Conservation (phyloP, 148 eudicot species). For the Bassia scoparia region DNA sequence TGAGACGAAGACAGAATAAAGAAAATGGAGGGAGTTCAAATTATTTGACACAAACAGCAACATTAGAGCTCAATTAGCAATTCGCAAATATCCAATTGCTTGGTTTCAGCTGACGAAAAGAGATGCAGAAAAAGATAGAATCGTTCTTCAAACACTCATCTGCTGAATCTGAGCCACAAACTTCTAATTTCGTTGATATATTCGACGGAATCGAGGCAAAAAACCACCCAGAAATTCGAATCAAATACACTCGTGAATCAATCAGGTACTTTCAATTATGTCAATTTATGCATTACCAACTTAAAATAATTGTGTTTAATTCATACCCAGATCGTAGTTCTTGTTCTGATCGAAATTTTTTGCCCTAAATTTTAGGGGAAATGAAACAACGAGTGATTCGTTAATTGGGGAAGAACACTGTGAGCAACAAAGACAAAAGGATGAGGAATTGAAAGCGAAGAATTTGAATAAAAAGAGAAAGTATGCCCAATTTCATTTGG, state of each 20-base stretch:
- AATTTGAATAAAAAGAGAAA: conserved; percentile 68
- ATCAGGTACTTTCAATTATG: conserved; percentile 22
- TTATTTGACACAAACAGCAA: neutral
- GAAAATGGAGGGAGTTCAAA: neutral
- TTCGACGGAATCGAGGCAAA: conserved; percentile 21
- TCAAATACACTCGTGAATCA: conserved; percentile 51
- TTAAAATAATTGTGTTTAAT: neutral
- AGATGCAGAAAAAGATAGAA: conserved; percentile 53
- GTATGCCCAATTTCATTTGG: conserved; percentile 83
- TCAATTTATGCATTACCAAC: neutral
- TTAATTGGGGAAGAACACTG: conserved; percentile 25
- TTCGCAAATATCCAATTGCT: neutral
- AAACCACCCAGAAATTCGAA: conserved; percentile 36
- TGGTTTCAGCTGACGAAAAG: neutral
- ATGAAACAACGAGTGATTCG: conserved; percentile 19
- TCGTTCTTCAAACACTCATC: conserved; percentile 55
- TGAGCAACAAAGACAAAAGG: conserved; percentile 18
- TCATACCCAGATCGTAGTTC: neutral
- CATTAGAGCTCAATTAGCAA: neutral
- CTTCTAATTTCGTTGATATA: conserved; percentile 13
- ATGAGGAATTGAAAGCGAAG: conserved; percentile 26
- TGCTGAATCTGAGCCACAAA: conserved; percentile 21
- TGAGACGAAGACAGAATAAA: too few species aligned
- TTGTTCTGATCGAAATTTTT: neutral
- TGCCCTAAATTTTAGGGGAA: conserved; percentile 6